Evolutionary conservation across 495 filamentous ascomycete genomes (phyloP).

Genomic region (Penicillium antarcticum): DNA sequence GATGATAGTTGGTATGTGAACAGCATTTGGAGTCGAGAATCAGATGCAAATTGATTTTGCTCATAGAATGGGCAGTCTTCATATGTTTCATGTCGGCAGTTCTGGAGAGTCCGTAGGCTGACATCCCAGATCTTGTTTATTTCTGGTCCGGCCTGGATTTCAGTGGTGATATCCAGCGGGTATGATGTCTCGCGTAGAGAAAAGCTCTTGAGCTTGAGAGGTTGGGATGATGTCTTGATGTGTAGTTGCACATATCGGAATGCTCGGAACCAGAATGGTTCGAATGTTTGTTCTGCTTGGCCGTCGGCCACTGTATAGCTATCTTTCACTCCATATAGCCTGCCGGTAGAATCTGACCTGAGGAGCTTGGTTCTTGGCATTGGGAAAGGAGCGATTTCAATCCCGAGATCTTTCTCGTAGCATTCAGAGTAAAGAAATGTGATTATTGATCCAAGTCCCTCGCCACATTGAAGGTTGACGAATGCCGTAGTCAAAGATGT

Average conservation of each 20-base stretch:
- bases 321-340: slow-evolving; percentile 21
- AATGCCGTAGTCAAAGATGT: slow-evolving; percentile 19
- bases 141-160: slow-evolving; percentile 6
- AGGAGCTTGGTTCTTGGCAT: slow-evolving; percentile 14
- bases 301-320: slow-evolving; percentile 11
- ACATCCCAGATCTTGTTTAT: slow-evolving; percentile 20
- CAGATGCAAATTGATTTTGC: slow-evolving; percentile 27
- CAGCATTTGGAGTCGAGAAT: slow-evolving; percentile 22
- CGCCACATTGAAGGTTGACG: slow-evolving; percentile 12
- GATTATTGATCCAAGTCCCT: slow-evolving; percentile 11
- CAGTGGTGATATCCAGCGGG: slow-evolving; percentile 18
- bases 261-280: slow-evolving; percentile 28
- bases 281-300: slow-evolving; percentile 9
- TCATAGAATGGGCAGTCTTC: slow-evolving; percentile 33
- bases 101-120: slow-evolving; percentile 19
- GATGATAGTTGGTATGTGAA: slow-evolving; percentile 24
- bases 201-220: slow-evolving; percentile 4
- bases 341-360: slow-evolving; percentile 10
- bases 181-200: slow-evolving; percentile 18
- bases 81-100: slow-evolving; percentile 29
- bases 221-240: slow-evolving; percentile 5
- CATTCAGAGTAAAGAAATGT: slow-evolving; percentile 20
- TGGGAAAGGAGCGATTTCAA: slow-evolving; percentile 14
- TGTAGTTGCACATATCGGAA: slow-evolving; percentile 24
- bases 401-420: slow-evolving; percentile 20